Percentiles rank a stretch among this genome's conserved stretches.
phyloP scores from a whole-genome alignment of 805 yeast genomes.

The Saccharomyces paradoxus region DNA sequence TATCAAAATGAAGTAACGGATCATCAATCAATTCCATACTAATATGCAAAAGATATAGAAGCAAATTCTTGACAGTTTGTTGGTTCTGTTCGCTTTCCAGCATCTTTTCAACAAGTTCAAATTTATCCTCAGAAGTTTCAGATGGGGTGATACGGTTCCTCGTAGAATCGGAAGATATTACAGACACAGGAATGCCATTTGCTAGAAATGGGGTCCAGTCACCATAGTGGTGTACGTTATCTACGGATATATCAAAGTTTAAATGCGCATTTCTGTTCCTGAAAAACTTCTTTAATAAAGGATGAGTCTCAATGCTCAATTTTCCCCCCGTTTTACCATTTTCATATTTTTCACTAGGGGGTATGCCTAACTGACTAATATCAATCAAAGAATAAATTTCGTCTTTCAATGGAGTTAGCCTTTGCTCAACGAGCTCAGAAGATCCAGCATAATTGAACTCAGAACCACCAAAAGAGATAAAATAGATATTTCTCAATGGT shows the following conservation, averaged over 20 bases:
- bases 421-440: slow-evolving; percentile 59
- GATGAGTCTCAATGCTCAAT: slow-evolving; percentile 51
- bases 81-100: slow-evolving; percentile 41
- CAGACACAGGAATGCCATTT: slow-evolving; percentile 39
- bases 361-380: slow-evolving; percentile 39
- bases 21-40: slow-evolving; percentile 54
- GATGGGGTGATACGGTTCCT: slow-evolving; percentile 41
- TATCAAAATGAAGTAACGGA: slow-evolving; percentile 65
- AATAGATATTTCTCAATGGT: slow-evolving; percentile 75
- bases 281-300: slow-evolving; percentile 45
- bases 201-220: slow-evolving; percentile 59
- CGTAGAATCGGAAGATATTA: slow-evolving; percentile 11
- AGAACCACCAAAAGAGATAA: slow-evolving; percentile 74
- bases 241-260: slow-evolving; percentile 10
- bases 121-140: slow-evolving; percentile 59
- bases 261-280: slow-evolving; percentile 16
- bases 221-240: slow-evolving; percentile 36
- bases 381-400: slow-evolving; percentile 68
- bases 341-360: slow-evolving; percentile 37
- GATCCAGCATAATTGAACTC: slow-evolving; percentile 76
- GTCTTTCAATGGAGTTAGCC: slow-evolving; percentile 40
- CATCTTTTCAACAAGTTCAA: slow-evolving; percentile 40
- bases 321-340: slow-evolving; percentile 18
- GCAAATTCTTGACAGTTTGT: slow-evolving; percentile 45
- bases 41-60: slow-evolving; percentile 44